phyloP scores from a whole-genome alignment of 2,329 filamentous ascomycete genomes.

The Orbilia brochopaga region DNA sequence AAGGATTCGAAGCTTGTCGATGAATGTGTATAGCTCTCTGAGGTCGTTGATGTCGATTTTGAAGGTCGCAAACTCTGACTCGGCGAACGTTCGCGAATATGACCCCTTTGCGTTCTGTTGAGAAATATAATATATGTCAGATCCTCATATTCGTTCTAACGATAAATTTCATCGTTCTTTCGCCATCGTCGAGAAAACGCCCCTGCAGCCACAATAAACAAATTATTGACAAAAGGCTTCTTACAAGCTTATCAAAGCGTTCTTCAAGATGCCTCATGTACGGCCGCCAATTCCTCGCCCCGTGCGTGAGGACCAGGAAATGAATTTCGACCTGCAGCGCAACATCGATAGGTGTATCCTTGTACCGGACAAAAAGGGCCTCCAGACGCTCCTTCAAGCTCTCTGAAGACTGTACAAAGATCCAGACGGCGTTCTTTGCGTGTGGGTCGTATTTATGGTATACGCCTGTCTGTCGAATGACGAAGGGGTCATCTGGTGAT shows the following conservation, averaged over 20 bases:
- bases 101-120: constrained; percentile 20
- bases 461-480: constrained; percentile 37
- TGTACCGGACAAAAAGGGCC: constrained; percentile 25
- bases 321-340: constrained; percentile 44
- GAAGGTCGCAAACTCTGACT: not conserved
- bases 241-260: constrained; percentile 18
- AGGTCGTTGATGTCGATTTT: constrained; percentile 14
- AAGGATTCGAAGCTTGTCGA: constrained; percentile 25
- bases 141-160: too few species aligned
- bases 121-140: not conserved
- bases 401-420: constrained; percentile 37
- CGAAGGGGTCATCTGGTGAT: constrained; percentile 14
- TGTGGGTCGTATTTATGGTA: constrained; percentile 47
- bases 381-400: constrained; percentile 34
- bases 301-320: constrained; percentile 22
- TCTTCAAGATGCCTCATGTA: constrained; percentile 38
- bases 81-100: not conserved
- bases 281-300: constrained; percentile 36
- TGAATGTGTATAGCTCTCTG: constrained; percentile 20
- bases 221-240: not conserved
- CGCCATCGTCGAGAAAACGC: too few species aligned
- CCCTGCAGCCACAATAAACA: too few species aligned
- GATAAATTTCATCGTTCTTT: too few species aligned
- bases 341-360: constrained; percentile 35
- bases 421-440: constrained; percentile 34